Conservation (phyloP, 148 eudicot genomes). For the Rhododendron mucronatum region DNA sequence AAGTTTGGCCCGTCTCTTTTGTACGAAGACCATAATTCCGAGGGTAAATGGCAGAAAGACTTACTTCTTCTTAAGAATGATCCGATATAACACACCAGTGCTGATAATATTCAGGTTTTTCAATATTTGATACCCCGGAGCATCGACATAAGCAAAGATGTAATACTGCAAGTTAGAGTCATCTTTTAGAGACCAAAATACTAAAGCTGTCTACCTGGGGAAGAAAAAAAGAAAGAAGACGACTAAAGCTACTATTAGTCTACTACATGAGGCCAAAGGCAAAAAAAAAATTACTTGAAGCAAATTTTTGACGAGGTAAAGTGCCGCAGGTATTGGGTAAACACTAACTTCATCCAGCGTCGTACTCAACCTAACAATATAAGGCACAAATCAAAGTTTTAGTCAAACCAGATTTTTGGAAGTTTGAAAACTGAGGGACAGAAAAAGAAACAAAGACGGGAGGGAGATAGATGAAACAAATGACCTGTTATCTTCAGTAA, state of each 20-base stretch:
- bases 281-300: constrained; percentile 56
- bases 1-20: neutral
- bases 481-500: constrained; percentile 93
- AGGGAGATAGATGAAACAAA: neutral
- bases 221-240: neutral
- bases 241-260: neutral
- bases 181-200: constrained; percentile 15
- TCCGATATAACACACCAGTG: constrained; percentile 83
- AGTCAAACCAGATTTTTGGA: neutral
- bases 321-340: constrained; percentile 94
- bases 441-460: neutral
- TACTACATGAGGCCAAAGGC: neutral
- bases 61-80: constrained; percentile 86
- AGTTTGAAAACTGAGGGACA: neutral
- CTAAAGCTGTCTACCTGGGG: neutral
- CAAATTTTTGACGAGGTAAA: constrained; percentile 87
- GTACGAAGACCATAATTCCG: neutral
- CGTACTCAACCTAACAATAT: constrained; percentile 67
- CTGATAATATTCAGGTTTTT: constrained; percentile 94
- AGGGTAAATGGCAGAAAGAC: constrained; percentile 5
- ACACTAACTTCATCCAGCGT: constrained; percentile 88
- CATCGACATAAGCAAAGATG: constrained; percentile 98
- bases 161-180: constrained; percentile 64
- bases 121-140: constrained; percentile 98
- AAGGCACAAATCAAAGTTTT: neutral